Conservation (phyloP, 441 rosid species). For the Erodium chrysanthum region DNA sequence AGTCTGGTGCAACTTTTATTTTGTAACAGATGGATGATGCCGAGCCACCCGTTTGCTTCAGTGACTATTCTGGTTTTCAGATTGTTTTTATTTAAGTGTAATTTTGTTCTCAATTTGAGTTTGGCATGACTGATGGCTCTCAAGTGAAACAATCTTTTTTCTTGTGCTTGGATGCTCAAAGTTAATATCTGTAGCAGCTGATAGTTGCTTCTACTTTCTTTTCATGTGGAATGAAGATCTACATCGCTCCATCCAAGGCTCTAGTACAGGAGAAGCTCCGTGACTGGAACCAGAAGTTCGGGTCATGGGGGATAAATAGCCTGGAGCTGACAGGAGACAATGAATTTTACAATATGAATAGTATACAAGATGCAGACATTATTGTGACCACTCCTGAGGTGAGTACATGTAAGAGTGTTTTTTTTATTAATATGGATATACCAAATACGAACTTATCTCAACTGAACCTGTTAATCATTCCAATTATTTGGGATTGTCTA, state of each 20-base stretch:
- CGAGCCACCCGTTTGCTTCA: not conserved
- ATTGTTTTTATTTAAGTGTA: not conserved
- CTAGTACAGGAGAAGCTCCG: constrained; percentile 93
- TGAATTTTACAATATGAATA: constrained; percentile 59
- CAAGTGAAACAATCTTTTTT: not conserved
- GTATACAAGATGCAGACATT: constrained; percentile 82
- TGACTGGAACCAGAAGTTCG: constrained; percentile 82
- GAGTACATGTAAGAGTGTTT: constrained; percentile 13
- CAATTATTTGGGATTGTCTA: not conserved
- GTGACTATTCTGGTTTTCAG: not conserved
- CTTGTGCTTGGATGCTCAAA: not conserved
- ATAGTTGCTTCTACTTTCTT: constrained; percentile 17
- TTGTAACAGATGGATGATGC: not conserved
- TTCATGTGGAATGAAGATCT: constrained; percentile 46
- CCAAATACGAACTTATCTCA: not conserved
- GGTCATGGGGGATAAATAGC: constrained; percentile 70
- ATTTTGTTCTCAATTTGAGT: not conserved
- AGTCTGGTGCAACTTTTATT: not conserved
- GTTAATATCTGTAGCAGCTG: constrained; percentile 7
- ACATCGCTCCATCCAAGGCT: constrained; percentile 93
- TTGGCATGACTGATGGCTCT: constrained; percentile 10
- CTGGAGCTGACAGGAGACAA: constrained; percentile 91
- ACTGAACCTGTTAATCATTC: not conserved
- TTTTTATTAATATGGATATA: not conserved
- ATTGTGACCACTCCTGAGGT: constrained; percentile 98